A percentile compares a stretch with the other conserved stretches of the same genome.
phyloP scores from a whole-genome alignment of 2,329 filamentous ascomycete species.

The Neonectria faginata region DNA sequence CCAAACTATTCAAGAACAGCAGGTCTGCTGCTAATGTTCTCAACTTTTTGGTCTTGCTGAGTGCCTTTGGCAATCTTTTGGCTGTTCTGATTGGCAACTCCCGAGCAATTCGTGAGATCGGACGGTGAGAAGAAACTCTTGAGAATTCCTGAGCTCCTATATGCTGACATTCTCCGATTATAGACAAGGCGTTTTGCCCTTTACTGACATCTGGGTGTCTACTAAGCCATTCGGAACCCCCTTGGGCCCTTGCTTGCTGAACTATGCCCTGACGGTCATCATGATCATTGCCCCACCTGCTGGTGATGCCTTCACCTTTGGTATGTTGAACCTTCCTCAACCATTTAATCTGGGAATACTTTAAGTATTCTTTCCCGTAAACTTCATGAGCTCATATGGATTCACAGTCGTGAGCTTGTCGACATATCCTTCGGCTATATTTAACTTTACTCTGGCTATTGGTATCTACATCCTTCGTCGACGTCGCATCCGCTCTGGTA shows the following conservation, averaged over 20 bases:
- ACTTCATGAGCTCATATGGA: background rate
- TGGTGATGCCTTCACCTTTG: slow-evolving; percentile 73
- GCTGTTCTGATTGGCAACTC: slow-evolving; percentile 66
- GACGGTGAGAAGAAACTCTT: slow-evolving; percentile 50
- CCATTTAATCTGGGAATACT: no score
- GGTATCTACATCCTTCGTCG: slow-evolving; percentile 70
- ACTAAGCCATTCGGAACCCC: slow-evolving; percentile 73
- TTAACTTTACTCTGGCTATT: slow-evolving; percentile 66
- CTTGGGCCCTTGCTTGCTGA: slow-evolving; percentile 67
- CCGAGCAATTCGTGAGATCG: slow-evolving; percentile 69
- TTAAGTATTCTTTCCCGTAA: background rate
- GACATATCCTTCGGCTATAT: slow-evolving; percentile 69
- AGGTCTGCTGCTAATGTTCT: slow-evolving; percentile 60
- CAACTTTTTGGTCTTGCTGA: slow-evolving; percentile 68
- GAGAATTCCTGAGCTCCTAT: no score
- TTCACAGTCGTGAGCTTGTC: slow-evolving; percentile 66
- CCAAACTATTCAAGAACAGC: slow-evolving; percentile 63
- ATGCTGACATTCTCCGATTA: background rate
- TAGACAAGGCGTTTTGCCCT: slow-evolving; percentile 70
- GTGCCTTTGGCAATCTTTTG: slow-evolving; percentile 69
- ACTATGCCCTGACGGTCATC: slow-evolving; percentile 67
- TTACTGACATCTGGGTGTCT: slow-evolving; percentile 68
- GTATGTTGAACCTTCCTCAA: slow-evolving; percentile 45
- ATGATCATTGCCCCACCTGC: slow-evolving; percentile 72
- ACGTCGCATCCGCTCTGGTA: slow-evolving; percentile 63